Percentiles rank a stretch among this genome's conserved stretches.
phyloP scores from a whole-genome alignment of 208 protist genomes.

The Trypanosoma theileri region DNA sequence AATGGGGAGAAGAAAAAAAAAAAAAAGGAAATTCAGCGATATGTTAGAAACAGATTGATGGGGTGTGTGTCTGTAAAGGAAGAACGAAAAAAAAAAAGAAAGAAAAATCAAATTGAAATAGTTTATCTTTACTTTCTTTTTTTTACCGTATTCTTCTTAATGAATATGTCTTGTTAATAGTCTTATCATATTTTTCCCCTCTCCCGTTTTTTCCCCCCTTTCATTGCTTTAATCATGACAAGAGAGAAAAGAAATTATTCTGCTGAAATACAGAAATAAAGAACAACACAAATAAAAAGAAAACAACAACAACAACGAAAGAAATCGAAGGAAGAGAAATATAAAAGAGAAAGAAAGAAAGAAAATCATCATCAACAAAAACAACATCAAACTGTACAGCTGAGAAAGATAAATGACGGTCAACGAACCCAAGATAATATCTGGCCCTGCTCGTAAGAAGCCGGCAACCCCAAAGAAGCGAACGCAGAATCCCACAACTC shows the following conservation, averaged over 20 bases:
- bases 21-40: too few species aligned
- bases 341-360: not conserved
- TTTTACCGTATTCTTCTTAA: not conserved
- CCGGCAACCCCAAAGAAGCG: conserved; percentile 6
- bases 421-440: conserved; percentile 69
- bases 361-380: conserved; percentile 6
- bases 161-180: too few species aligned
- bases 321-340: not conserved
- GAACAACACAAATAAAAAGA: not conserved
- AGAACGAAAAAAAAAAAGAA: conserved; percentile 6
- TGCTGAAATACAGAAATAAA: too few species aligned
- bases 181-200: too few species aligned
- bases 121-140: not conserved
- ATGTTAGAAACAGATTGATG: too few species aligned
- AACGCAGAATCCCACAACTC: not conserved
- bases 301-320: not conserved
- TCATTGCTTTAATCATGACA: too few species aligned
- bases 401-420: conserved; percentile 17
- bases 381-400: not conserved
- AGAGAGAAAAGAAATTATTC: too few species aligned
- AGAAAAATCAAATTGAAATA: not conserved
- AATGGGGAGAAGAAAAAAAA: not conserved
- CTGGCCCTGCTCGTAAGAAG: conserved; percentile 26
- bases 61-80: not conserved
- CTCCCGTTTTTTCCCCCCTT: too few species aligned